Evolutionary conservation across 1,284 basidiomycete species (phyloP), one percentile per base, ranked within the genome.

Genomic region (Porogramme epimiltina): DNA sequence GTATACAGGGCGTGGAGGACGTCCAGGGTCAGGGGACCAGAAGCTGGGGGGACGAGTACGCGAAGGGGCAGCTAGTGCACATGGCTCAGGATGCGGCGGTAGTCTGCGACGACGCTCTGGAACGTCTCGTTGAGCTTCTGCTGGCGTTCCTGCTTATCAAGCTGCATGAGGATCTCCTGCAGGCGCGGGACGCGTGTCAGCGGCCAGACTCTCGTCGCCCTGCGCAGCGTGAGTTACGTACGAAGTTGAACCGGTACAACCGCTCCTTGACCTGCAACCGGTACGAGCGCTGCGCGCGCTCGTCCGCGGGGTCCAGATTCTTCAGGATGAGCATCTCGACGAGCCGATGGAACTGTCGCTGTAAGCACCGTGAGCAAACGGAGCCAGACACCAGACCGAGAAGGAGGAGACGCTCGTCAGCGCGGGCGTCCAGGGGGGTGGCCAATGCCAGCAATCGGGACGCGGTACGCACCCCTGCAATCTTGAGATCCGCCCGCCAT

Each of bases 111-210:
- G 15, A 98, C 93, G 52, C 79, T 87, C 66, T 91, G 86, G 72
- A 93, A 99, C 10, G 96, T 98, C 72, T 96, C 92, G 67, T 96
- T 90, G 43, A 99, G 76, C 67, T 95, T 97, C 54, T 90, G 85
- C 49, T 92, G 79, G 39, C 93, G 80, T 67, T 98, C 95, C 45
- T 87, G 77, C 59, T 89, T 88, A 47, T 94, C 89, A 53, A 97
- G 73, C 67, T 95, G 91, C 45, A 84, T 85, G 46, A 98, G 79
- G 49, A 90, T 81, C 74, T 97, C 94, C 89, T 95, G 68, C 28
- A 44, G 37, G 33, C 3, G 9, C 13, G 19, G 2, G 15, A n/a
- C n/a, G 37, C 18, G 6, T 11, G 19, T 25, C 13, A 22, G 2
- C 41, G 10, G 31, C 46, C 42, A 47, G 42, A 24, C 13, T 33